Base-by-base conservation (phyloP, 2,329 filamentous ascomycete genomes). In the Ophiostoma tasmaniense region DNA sequence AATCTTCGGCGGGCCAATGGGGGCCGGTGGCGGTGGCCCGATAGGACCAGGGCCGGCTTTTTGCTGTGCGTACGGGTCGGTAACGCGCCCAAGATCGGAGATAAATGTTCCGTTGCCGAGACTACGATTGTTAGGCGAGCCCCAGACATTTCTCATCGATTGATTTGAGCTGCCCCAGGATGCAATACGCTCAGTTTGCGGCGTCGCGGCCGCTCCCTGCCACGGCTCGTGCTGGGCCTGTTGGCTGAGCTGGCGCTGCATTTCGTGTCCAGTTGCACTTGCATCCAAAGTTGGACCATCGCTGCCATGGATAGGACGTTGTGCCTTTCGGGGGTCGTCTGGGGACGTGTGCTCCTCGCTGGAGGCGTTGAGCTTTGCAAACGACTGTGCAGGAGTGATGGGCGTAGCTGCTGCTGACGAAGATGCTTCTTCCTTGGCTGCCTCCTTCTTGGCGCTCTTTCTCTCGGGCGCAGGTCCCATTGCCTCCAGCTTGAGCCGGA, bases 91-190 rank as follows among this genome's bases (percentile, higher is more conserved):
- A 67, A 89, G 81, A 73, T 87, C 86, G 14, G 86, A 82, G 69
- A 85, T 87, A 74, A 93, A 93, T 0, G 90, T 92, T 61, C 90
- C 90, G 76, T 93, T 93, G 3, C 90, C 90, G 25, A 93, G 86
- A 13, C 86, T 88, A 68, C 88, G 84, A 73, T 91, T 88, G 68
- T 87, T 88, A 68, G 88, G 89, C 61, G 89, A 87, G 22, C 88
- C 90, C 90, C 90, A 93, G 22, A 93, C 89, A 75, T 89, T 91
- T 65, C 84, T 81, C 14, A 81, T 77, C 13, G 80, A 72, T 65
- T 82, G 83, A 50, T 79, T 75, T 25, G 76, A 75, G 35, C 79
- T 74, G 35, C 79, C 79, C 86, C 87, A 88, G 1, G 82, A 78
- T 13, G 81, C 76, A 67, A 81, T 82, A 64, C 83, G 80, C 25